These are phyloP conservation scores for Corymbia maculata DNA, from an alignment of 345 rosid genomes.

Conservation along the genomic window DNA sequence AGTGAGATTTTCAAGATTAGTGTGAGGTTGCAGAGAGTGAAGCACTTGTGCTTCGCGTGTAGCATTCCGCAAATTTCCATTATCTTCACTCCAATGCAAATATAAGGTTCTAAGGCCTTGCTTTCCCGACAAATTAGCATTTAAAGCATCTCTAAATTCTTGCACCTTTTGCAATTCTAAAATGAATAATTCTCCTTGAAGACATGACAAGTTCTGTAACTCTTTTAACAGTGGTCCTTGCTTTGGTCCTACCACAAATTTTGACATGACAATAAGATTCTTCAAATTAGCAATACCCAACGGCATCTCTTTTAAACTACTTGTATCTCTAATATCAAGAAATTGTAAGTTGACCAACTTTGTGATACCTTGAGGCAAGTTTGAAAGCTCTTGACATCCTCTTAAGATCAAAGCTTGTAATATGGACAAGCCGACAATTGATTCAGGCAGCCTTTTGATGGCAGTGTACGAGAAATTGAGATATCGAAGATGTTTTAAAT, in stretches of 20 bases:
- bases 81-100: background rate
- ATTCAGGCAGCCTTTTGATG: background rate
- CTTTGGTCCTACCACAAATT: background rate
- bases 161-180: background rate
- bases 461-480: background rate
- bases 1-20: background rate
- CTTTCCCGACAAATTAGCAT: background rate
- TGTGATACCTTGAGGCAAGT: background rate
- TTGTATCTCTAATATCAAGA: background rate
- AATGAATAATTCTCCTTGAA: background rate
- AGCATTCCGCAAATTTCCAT: background rate
- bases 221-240: background rate
- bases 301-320: background rate
- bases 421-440: background rate
- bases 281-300: background rate
- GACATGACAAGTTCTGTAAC: background rate
- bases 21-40: background rate
- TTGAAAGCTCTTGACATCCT: background rate
- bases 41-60: background rate
- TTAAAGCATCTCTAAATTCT: background rate
- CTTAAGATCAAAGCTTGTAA: background rate
- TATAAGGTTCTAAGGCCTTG: background rate
- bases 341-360: background rate
- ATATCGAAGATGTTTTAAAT: background rate
- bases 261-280: background rate